Evolutionary conservation across 331 rosid species (phyloP).

Genomic region (Acacia concinna): DNA sequence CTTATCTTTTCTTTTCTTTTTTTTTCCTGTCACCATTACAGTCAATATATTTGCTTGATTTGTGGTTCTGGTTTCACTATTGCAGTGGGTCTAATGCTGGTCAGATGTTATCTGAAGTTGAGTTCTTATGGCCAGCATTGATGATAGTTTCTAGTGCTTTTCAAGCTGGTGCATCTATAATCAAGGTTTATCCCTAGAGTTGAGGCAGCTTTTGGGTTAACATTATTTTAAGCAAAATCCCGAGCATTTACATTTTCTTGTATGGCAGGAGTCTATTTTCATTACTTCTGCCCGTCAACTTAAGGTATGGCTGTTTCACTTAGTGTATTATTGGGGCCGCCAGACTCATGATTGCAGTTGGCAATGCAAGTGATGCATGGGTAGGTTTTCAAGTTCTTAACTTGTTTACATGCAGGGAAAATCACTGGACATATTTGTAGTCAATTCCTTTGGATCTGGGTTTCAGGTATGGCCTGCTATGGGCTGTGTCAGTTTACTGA

Average conservation of each 20-base stretch:
- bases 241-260: constrained; percentile 27
- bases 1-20: background rate
- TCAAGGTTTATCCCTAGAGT: constrained; percentile 58
- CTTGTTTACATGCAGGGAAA: constrained; percentile 62
- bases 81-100: constrained; percentile 79
- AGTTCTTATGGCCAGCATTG: constrained; percentile 71
- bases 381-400: constrained; percentile 28
- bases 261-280: constrained; percentile 70
- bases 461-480: constrained; percentile 65
- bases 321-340: constrained; percentile 4
- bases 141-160: constrained; percentile 83
- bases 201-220: constrained; percentile 27
- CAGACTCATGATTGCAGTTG: constrained; percentile 20
- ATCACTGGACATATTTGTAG: constrained; percentile 93
- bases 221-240: constrained; percentile 28
- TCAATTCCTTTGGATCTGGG: constrained; percentile 92
- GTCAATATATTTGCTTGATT: background rate
- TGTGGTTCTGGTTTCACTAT: constrained; percentile 26
- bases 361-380: constrained; percentile 8
- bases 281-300: constrained; percentile 60
- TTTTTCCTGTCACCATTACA: background rate
- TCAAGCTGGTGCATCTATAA: constrained; percentile 91
- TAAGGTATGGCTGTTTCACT: constrained; percentile 44
- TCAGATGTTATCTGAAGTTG: constrained; percentile 81
- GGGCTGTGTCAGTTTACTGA: background rate